These are phyloP conservation scores for Trypanosoma avium DNA, from an alignment of 208 protist genomes.

Conservation along the genomic window DNA sequence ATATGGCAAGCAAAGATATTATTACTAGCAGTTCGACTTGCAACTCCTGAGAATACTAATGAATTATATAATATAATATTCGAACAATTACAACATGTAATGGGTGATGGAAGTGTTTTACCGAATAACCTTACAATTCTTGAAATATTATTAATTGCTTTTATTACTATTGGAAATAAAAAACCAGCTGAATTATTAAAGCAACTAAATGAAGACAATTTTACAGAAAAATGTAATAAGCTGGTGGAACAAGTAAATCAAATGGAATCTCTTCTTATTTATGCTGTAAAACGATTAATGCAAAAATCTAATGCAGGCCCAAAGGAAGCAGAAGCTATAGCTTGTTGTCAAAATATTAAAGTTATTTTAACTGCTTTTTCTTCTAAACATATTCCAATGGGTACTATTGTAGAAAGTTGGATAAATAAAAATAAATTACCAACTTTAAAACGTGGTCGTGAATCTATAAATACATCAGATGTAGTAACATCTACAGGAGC, in stretches of 20 bases:
- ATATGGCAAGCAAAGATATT: constrained; percentile 53
- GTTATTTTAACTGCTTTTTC: constrained; percentile 52
- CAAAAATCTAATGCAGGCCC: constrained; percentile 29
- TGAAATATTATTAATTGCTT: constrained; percentile 74
- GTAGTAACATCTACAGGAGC: not conserved
- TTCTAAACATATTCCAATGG: constrained; percentile 66
- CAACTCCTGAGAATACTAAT: constrained; percentile 47
- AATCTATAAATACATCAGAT: constrained; percentile 12
- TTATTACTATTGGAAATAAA: constrained; percentile 51
- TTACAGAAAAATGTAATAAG: constrained; percentile 38
- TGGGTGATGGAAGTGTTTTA: constrained; percentile 24
- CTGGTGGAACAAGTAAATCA: constrained; percentile 27
- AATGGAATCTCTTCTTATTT: constrained; percentile 34
- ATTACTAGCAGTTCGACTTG: constrained; percentile 48
- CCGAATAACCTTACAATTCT: constrained; percentile 61
- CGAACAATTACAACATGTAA: constrained; percentile 25
- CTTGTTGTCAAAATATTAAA: constrained; percentile 64
- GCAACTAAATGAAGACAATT: constrained; percentile 61
- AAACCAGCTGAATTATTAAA: constrained; percentile 56
- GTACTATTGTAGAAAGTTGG: constrained; percentile 73
- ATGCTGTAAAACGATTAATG: constrained; percentile 51
- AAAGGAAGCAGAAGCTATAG: constrained; percentile 53
- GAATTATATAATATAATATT: constrained; percentile 54
- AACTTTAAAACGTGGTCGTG: constrained; percentile 39
- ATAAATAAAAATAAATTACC: constrained; percentile 44